Conservation (phyloP, 2,329 filamentous ascomycete species). For the Diaporthe batatas region DNA sequence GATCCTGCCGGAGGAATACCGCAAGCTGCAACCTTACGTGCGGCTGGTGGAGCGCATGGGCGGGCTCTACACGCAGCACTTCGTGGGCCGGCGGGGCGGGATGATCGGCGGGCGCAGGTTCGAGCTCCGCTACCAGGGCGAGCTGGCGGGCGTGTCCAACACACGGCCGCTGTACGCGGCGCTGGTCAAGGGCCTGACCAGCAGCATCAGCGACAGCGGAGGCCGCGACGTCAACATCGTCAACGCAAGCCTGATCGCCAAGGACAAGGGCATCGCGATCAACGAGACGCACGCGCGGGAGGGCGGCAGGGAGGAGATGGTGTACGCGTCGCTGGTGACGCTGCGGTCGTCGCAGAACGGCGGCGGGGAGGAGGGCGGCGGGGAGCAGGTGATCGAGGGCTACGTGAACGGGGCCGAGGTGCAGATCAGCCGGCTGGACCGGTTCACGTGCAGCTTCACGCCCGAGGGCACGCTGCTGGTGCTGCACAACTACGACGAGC, state of each 20-base stretch:
- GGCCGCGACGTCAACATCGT: conserved; percentile 84
- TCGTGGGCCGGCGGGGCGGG: conserved; percentile 57
- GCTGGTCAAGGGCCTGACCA: conserved; percentile 80
- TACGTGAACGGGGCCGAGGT: conserved; percentile 74
- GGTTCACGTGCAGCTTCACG: conserved; percentile 80
- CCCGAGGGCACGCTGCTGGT: conserved; percentile 83
- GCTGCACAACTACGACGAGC: conserved; percentile 83
- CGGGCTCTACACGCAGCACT: conserved; percentile 83
- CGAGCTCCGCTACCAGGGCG: conserved; percentile 83
- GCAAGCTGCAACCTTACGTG: conserved; percentile 82
- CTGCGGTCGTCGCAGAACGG: conserved; percentile 63
- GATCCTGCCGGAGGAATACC: conserved; percentile 84
- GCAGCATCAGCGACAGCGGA: conserved; percentile 75
- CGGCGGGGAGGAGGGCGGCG: conserved; percentile 41
- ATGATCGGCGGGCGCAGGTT: conserved; percentile 75
- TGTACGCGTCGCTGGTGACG: conserved; percentile 79
- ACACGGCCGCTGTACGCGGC: conserved; percentile 85
- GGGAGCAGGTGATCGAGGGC: conserved; percentile 69
- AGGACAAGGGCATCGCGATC: conserved; percentile 82
- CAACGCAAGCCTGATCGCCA: conserved; percentile 81
- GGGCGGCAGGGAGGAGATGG: conserved; percentile 69
- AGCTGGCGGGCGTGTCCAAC: conserved; percentile 77
- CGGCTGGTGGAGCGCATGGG: conserved; percentile 84
- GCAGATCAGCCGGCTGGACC: conserved; percentile 79
- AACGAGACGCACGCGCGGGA: conserved; percentile 79